These are phyloP conservation scores for Fraxinus sp. DNA, from an alignment of 305 asterid genomes.

Conservation along the genomic window DNA sequence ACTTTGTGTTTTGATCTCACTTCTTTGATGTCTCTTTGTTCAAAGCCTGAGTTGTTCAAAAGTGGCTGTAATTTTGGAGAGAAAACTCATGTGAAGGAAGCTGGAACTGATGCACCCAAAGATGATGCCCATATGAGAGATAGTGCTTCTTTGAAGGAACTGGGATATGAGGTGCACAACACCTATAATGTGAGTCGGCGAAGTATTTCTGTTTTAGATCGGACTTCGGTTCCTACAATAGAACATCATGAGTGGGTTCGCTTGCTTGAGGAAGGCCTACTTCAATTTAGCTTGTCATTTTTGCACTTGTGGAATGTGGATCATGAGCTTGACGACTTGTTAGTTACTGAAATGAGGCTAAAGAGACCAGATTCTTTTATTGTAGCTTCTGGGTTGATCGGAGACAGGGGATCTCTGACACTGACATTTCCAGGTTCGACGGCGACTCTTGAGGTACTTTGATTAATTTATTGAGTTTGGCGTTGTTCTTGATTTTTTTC, in stretches of 20 bases:
- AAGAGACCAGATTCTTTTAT: slow-evolving; percentile 62
- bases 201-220: slow-evolving; percentile 33
- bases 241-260: slow-evolving; percentile 50
- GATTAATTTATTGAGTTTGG: slow-evolving; percentile 25
- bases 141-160: slow-evolving; percentile 39
- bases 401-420: slow-evolving; percentile 93
- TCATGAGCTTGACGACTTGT: slow-evolving; percentile 70
- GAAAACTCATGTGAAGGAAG: slow-evolving; percentile 36
- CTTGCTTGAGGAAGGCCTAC: slow-evolving; percentile 64
- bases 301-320: slow-evolving; percentile 96
- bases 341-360: slow-evolving; percentile 81
- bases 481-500: slow-evolving; percentile 7
- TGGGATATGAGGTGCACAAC: slow-evolving; percentile 33
- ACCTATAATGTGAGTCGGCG: slow-evolving; percentile 36
- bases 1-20: slow-evolving; percentile 77
- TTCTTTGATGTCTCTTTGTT: slow-evolving; percentile 73
- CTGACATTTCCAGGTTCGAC: slow-evolving; percentile 71
- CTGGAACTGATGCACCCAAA: slow-evolving; percentile 43
- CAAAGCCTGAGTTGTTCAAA: slow-evolving; percentile 41
- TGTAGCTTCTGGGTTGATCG: slow-evolving; percentile 85
- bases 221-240: slow-evolving; percentile 34
- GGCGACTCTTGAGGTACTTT: slow-evolving; percentile 79
- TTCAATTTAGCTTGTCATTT: slow-evolving; percentile 80
- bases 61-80: slow-evolving; percentile 34
- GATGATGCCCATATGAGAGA: slow-evolving; percentile 35